phyloP scores from a whole-genome alignment of 1,284 basidiomycete species.

The Rhodotorula sp. region DNA sequence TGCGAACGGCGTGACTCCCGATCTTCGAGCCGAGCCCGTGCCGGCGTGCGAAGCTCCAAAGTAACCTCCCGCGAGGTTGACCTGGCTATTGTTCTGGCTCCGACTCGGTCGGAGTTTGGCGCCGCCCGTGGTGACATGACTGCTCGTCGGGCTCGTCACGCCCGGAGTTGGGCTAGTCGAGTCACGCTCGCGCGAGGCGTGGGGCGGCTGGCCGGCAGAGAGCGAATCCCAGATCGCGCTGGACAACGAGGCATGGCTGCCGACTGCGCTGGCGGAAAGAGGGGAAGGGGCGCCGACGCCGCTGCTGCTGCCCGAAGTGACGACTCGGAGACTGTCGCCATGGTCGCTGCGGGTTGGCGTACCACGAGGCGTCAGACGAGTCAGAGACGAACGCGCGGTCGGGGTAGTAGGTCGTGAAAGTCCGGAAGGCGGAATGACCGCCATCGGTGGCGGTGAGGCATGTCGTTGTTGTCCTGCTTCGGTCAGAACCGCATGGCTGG shows the following conservation, averaged over 20 bases:
- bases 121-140: background rate
- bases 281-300: slow-evolving; percentile 12
- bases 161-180: slow-evolving; percentile 5
- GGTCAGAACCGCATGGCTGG: background rate
- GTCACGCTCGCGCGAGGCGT: background rate
- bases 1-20: background rate
- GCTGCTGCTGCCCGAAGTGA: background rate
- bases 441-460: slow-evolving; percentile 16
- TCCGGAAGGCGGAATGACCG: slow-evolving; percentile 11
- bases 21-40: background rate
- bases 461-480: background rate
- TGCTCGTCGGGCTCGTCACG: background rate
- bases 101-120: slow-evolving; percentile 30
- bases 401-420: slow-evolving; percentile 22
- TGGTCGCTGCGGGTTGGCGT: background rate
- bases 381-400: slow-evolving; percentile 5
- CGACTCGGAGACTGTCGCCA: background rate
- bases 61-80: slow-evolving; percentile 15
- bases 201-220: background rate
- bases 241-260: background rate
- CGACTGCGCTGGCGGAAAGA: slow-evolving; percentile 8
- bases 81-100: slow-evolving; percentile 28
- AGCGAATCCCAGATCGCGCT: background rate
- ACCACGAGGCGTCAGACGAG: background rate
- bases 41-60: background rate